Percentiles rank a stretch among this genome's conserved stretches.
Evolutionary conservation across 495 filamentous ascomycete species (phyloP).

Genomic region (Xylaria scruposa): DNA sequence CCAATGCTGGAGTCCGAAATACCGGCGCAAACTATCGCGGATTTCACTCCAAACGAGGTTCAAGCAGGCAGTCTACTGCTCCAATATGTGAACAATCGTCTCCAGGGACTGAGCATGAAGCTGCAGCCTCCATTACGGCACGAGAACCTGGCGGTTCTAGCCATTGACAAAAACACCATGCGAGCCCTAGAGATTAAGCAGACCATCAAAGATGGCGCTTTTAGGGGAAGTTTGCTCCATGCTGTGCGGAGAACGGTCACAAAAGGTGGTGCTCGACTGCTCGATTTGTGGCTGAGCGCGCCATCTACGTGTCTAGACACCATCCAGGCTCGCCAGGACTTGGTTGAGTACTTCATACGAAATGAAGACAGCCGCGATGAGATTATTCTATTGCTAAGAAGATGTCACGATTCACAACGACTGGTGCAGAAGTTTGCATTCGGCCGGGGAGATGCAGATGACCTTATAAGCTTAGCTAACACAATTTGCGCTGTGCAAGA

Average conservation of each 20-base stretch:
- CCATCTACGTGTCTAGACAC: slow-evolving; percentile 82
- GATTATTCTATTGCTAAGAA: slow-evolving; percentile 69
- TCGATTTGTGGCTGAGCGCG: slow-evolving; percentile 82
- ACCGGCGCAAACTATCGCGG: slow-evolving; percentile 47
- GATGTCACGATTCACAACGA: slow-evolving; percentile 84
- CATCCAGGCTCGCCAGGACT: slow-evolving; percentile 81
- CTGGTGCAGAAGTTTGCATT: slow-evolving; percentile 92
- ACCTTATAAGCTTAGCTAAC: slow-evolving; percentile 79
- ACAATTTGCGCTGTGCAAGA: slow-evolving; percentile 81
- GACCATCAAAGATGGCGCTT: slow-evolving; percentile 76
- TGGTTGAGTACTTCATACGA: slow-evolving; percentile 76
- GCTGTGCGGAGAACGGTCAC: slow-evolving; percentile 88
- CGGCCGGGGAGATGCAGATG: slow-evolving; percentile 92
- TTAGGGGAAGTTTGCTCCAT: slow-evolving; percentile 85
- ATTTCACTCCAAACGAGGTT: slow-evolving; percentile 61
- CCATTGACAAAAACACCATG: slow-evolving; percentile 89
- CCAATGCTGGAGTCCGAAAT: slow-evolving; percentile 75
- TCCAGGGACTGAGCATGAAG: slow-evolving; percentile 81
- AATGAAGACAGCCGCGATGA: slow-evolving; percentile 69
- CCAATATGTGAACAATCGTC: slow-evolving; percentile 78
- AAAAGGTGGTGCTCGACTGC: slow-evolving; percentile 83
- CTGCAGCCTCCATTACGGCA: slow-evolving; percentile 82
- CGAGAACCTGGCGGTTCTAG: slow-evolving; percentile 77
- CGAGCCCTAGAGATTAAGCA: slow-evolving; percentile 85
- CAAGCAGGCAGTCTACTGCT: slow-evolving; percentile 77